phyloP scores from a whole-genome alignment of 116 monocot species.

The Dioscorea cayenensis region DNA sequence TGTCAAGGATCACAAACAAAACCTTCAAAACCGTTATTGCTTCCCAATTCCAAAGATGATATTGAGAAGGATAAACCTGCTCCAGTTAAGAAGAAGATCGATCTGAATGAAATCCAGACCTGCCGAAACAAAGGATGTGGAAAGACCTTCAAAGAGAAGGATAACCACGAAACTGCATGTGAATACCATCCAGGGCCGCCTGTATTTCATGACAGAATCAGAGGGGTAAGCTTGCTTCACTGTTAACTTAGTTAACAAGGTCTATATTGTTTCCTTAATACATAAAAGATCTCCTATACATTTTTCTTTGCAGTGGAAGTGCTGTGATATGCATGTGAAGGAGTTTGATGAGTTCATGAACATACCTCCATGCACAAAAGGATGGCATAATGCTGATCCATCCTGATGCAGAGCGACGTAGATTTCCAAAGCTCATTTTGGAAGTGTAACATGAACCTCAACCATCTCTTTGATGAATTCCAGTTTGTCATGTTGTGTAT shows the following conservation, averaged over 20 bases:
- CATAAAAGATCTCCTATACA: neutral
- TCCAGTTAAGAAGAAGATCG: slow-evolving; percentile 46
- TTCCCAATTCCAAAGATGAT: slow-evolving; percentile 1
- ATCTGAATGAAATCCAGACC: slow-evolving; percentile 57
- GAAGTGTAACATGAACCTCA: neutral
- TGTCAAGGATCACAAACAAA: slow-evolving; percentile 60
- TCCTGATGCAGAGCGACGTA: slow-evolving; percentile 7
- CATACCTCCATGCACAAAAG: slow-evolving; percentile 89
- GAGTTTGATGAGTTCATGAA: slow-evolving; percentile 94
- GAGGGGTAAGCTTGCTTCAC: slow-evolving; percentile 57
- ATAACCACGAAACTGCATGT: slow-evolving; percentile 87
- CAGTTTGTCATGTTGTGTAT: too few species aligned
- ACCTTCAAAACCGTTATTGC: slow-evolving; percentile 29
- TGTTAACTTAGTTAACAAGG: neutral
- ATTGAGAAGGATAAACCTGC: slow-evolving; percentile 9
- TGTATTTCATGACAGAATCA: slow-evolving; percentile 82
- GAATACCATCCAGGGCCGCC: slow-evolving; percentile 90
- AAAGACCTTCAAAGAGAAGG: slow-evolving; percentile 86
- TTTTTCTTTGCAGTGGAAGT: slow-evolving; percentile 73
- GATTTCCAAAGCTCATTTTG: neutral
- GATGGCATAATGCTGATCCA: slow-evolving; percentile 88
- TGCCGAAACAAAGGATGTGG: slow-evolving; percentile 96
- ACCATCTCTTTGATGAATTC: neutral
- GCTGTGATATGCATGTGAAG: slow-evolving; percentile 85
- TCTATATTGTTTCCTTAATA: neutral